Conservation (phyloP, 2,329 filamentous ascomycete genomes). For the Paracoccidioides brasiliensis region DNA sequence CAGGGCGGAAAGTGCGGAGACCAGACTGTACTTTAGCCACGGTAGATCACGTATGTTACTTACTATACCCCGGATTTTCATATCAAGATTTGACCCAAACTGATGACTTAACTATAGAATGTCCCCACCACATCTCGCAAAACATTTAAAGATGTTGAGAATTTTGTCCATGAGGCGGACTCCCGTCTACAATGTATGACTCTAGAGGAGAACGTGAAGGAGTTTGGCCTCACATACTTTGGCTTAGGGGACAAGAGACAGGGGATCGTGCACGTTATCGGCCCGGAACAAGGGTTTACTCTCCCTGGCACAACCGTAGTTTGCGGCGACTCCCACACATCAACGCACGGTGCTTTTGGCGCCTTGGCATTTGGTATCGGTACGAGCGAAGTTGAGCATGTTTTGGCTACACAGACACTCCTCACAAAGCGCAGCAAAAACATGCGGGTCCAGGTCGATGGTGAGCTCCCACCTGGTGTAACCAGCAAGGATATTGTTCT, state of each 20-base stretch:
- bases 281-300: conserved; percentile 96
- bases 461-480: conserved; percentile 76
- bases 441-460: conserved; percentile 94
- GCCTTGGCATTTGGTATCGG: conserved; percentile 93
- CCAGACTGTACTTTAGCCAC: conserved; percentile 95
- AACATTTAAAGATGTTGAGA: conserved; percentile 81
- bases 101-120: conserved; percentile 45
- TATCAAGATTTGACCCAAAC: not conserved
- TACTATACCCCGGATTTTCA: not conserved
- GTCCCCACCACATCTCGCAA: conserved; percentile 85
- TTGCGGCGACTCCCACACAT: conserved; percentile 95
- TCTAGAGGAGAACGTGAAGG: conserved; percentile 92
- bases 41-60: conserved; percentile 72
- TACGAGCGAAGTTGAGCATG: conserved; percentile 96
- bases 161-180: conserved; percentile 90
- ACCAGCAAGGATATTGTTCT: conserved; percentile 94
- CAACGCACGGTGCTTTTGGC: conserved; percentile 93
- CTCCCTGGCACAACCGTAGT: conserved; percentile 93
- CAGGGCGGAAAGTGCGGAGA: conserved; percentile 72
- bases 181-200: conserved; percentile 89
- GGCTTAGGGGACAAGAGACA: conserved; percentile 92
- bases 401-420: conserved; percentile 88
- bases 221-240: conserved; percentile 94
- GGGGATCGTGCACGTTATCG: conserved; percentile 97
- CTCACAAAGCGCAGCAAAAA: conserved; percentile 95